Evolutionary conservation across 768 basidiomycete species (phyloP).

Genomic region (Boletus pseudo-olivaceus): DNA sequence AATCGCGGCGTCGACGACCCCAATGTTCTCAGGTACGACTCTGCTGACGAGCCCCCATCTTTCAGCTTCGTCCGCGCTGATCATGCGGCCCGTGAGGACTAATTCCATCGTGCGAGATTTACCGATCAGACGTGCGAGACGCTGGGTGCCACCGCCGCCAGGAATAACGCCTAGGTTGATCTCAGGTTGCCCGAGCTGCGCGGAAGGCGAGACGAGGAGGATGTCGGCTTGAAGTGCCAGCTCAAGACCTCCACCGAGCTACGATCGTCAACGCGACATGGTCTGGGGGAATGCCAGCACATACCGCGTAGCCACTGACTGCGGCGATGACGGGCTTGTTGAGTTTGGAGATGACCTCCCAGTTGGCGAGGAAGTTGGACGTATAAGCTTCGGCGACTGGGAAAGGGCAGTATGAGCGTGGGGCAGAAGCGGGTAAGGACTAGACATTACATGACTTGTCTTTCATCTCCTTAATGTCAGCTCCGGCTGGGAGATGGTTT

Average conservation of each 20-base stretch:
- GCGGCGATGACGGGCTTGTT: slow-evolving; percentile 96
- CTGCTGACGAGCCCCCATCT: slow-evolving; percentile 85
- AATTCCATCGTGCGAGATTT: slow-evolving; percentile 96
- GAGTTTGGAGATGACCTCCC: slow-evolving; percentile 68
- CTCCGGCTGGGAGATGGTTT: slow-evolving; percentile 62
- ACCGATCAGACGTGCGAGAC: slow-evolving; percentile 79
- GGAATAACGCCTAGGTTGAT: slow-evolving; percentile 95
- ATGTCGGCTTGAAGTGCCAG: slow-evolving; percentile 97
- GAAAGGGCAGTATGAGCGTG: not conserved
- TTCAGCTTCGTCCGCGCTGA: slow-evolving; percentile 79
- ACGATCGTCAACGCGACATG: not conserved
- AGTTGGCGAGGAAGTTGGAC: slow-evolving; percentile 80
- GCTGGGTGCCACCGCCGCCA: slow-evolving; percentile 91
- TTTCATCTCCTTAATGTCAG: slow-evolving; percentile 99
- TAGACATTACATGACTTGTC: slow-evolving; percentile 78
- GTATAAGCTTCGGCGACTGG: slow-evolving; percentile 85
- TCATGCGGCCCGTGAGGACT: slow-evolving; percentile 80
- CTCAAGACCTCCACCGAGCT: slow-evolving; percentile 98
- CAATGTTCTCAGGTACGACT: slow-evolving; percentile 73
- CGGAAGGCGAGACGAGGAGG: slow-evolving; percentile 84
- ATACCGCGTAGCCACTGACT: slow-evolving; percentile 88
- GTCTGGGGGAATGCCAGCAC: slow-evolving; percentile 27
- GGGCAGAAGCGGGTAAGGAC: not conserved
- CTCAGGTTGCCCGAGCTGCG: slow-evolving; percentile 94
- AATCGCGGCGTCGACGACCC: slow-evolving; percentile 86